phyloP scores from a whole-genome alignment of 176 grass and related monocot species.

The Hsuehochloa calcarea region DNA sequence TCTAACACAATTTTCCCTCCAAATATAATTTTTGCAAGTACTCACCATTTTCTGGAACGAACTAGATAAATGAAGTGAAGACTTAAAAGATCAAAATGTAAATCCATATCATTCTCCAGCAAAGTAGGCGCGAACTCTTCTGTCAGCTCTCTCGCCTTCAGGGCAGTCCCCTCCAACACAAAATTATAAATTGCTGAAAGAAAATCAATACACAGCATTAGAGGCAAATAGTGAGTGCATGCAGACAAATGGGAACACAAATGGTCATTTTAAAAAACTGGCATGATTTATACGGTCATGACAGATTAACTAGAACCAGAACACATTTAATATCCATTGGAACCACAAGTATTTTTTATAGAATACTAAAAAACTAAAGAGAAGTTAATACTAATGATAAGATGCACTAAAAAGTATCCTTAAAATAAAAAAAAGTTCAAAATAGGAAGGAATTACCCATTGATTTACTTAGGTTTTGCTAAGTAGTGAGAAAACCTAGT shows the following conservation, averaged over 20 bases:
- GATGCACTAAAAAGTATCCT: background rate
- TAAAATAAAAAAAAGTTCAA: background rate
- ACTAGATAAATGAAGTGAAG: constrained; percentile 94
- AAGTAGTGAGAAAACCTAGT: background rate
- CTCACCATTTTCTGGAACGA: constrained; percentile 68
- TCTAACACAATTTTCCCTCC: background rate
- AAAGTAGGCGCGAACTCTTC: constrained; percentile 81
- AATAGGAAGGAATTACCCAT: background rate
- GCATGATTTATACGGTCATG: background rate
- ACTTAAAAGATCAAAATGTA: constrained; percentile 90
- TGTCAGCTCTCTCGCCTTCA: constrained; percentile 88
- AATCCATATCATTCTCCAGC: constrained; percentile 77
- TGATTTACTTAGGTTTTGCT: background rate
- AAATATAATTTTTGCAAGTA: constrained; percentile 21
- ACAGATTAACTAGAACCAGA: background rate
- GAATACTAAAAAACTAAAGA: background rate
- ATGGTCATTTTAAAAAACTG: background rate
- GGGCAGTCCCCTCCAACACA: constrained; percentile 70
- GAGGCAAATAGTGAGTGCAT: background rate
- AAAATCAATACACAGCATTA: constrained; percentile 27
- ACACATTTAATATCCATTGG: background rate
- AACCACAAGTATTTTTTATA: constrained; percentile 1
- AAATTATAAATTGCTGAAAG: constrained; percentile 76
- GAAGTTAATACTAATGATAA: background rate
- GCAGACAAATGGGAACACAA: background rate